Evolutionary conservation across 768 basidiomycete species (phyloP), one percentile per base, ranked within the genome.

Genomic region (Coprinopsis cinerea): DNA sequence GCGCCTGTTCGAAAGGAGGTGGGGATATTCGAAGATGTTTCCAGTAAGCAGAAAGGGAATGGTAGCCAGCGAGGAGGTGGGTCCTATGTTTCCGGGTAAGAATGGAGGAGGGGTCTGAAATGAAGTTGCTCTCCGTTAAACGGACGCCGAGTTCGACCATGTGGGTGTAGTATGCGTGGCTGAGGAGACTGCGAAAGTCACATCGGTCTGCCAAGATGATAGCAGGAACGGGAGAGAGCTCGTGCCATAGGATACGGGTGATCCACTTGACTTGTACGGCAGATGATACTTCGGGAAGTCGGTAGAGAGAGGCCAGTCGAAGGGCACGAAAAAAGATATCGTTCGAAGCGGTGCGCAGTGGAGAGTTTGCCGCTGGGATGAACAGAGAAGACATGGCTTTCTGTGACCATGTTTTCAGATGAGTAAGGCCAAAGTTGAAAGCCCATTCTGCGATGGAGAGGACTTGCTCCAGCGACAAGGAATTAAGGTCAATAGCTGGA

Each of bases 371-470:
- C 14, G 25, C 32, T 4, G 58, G 54, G 13, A 58, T 50, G 35
- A 68, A 55, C 17, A 67, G 58, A 48, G 60, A 49, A 41, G 58
- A 58, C 18, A 75, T 59, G 9, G 65, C 61, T 7, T 60, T 55
- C 40, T 69, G 48, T 17, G 71, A 67, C 74, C 74, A 76, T 14
- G 54, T 26, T 35, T 59, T 58, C 30, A 70, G 63, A 17, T 64
- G 51, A n/a, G 52, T 51, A 52, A 72, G 67, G 40, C 64, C 61
- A 56, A 73, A 76, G 53, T 63, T 63, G 61, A 64, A 61, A n/a
- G 73, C 62, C 18, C 71, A 62, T 52, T 70, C 65, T 23, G 70
- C 66, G 49, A 76, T 64, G 32, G 66, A 66, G 25, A 73, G 60
- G 6, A 76, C 56, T 20, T 64, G 61, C 44, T 62, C 60, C 18